Base-by-base conservation (phyloP, 345 rosid genomes). In the Aquilaria sinensis region DNA sequence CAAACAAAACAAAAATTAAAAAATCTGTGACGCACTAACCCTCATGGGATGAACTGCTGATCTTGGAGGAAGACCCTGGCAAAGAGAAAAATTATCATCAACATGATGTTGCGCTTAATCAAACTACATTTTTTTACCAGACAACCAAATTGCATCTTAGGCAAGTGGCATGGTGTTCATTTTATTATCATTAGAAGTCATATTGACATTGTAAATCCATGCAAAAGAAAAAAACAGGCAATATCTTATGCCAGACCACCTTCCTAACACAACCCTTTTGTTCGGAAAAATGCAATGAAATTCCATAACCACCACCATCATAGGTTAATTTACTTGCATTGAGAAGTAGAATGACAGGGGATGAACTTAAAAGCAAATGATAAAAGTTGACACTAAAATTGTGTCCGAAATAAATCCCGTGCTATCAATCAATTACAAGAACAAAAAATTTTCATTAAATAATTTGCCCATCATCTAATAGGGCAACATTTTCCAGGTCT, bases 21-120 rank as follows among this genome's bases (percentile, higher is more conserved):
- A 49, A 31, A 43, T 54, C 55, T 55, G 66, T 60, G 47, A 70
- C 60, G 72, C 67, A 87, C 90, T 79, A 63, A 93, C 99, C 92
- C 99, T 89, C 99, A 94, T 94, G 31, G 99, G 99, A 85, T 94
- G 99, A 66, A 94, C 99, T 1, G 88, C 75, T 58, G 99, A 92
- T 85, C 99, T 81, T 66, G 97, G 97, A 72, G 99, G 99, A 73
- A 88, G 89, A 58, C 97, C 99, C 99, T 93, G 83, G 59, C 73
- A 67, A 52, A 49, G 62, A 67, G 60, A 9, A 66, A 12, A 30
- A 56, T 33, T 37, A 3, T 9, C 43, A 37, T 37, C 43, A 50
- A 64, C 23, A 29, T 53, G 62, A 33, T 45, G 43, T 61, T 33
- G 31, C 47, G 47, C 60, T 1, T 2, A 6, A 10, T 50, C 13